phyloP scores from a whole-genome alignment of 1,284 basidiomycete species.

The Trichosporon sp. region DNA sequence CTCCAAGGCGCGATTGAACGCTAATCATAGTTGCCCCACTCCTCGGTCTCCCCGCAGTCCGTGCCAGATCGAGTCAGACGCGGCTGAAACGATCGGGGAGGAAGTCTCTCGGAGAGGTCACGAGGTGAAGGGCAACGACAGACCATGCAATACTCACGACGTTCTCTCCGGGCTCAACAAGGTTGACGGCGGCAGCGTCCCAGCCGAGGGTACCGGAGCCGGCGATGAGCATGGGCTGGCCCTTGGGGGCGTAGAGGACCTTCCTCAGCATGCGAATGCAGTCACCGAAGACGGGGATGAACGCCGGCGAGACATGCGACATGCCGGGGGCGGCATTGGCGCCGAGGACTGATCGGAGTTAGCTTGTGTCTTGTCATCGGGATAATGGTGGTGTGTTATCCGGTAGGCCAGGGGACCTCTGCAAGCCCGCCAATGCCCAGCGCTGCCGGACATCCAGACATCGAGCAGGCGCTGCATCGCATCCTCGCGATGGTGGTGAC shows the following conservation, averaged over 20 bases:
- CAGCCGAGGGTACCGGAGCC: constrained; percentile 95
- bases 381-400: neutral
- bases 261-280: constrained; percentile 79
- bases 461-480: neutral
- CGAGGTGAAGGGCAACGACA: neutral
- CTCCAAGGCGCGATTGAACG: neutral
- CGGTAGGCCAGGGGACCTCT: neutral
- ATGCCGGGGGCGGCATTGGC: constrained; percentile 59
- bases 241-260: constrained; percentile 64
- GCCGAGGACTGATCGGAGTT: constrained; percentile 43
- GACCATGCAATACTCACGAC: constrained; percentile 51
- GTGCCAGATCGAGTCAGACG: neutral
- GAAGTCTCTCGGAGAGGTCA: neutral
- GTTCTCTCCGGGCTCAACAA: constrained; percentile 70
- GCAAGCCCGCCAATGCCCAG: neutral
- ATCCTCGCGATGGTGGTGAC: neutral
- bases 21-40: neutral
- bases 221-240: constrained; percentile 83
- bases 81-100: neutral
- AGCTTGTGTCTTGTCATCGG: neutral
- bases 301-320: constrained; percentile 86
- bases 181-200: constrained; percentile 68
- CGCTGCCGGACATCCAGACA: neutral
- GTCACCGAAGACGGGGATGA: constrained; percentile 84
- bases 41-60: neutral